phyloP scores from a whole-genome alignment of 2,329 filamentous ascomycete genomes.

The Ceratocystis variospora region DNA sequence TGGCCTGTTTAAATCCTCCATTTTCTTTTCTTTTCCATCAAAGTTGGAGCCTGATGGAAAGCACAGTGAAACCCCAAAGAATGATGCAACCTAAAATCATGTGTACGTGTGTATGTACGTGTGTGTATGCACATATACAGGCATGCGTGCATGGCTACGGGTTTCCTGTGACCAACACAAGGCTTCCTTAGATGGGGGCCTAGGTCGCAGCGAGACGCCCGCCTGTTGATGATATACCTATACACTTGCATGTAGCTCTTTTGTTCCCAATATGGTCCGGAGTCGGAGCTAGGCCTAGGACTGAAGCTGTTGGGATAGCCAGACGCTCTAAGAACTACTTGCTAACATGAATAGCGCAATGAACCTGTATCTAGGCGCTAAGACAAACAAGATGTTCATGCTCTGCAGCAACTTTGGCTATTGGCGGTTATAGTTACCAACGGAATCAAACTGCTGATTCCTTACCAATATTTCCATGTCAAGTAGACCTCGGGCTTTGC shows the following conservation, averaged over 20 bases:
- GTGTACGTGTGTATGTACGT: background rate
- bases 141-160: background rate
- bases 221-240: no score
- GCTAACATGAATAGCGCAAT: no score
- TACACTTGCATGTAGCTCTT: no score
- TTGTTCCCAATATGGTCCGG: background rate
- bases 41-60: background rate
- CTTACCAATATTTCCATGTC: background rate
- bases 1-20: background rate
- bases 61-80: background rate
- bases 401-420: background rate
- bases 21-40: background rate
- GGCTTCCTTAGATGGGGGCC: background rate
- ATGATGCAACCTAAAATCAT: constrained; percentile 3
- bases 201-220: background rate
- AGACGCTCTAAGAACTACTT: no score
- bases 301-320: background rate
- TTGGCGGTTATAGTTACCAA: background rate
- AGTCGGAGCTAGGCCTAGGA: background rate
- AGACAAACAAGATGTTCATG: background rate
- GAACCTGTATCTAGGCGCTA: background rate
- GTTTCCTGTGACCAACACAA: background rate
- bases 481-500: background rate
- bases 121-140: background rate
- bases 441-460: background rate